These are phyloP conservation scores for Monosporozyma servazzii DNA, from an alignment of 805 yeast species.

Conservation along the genomic window DNA sequence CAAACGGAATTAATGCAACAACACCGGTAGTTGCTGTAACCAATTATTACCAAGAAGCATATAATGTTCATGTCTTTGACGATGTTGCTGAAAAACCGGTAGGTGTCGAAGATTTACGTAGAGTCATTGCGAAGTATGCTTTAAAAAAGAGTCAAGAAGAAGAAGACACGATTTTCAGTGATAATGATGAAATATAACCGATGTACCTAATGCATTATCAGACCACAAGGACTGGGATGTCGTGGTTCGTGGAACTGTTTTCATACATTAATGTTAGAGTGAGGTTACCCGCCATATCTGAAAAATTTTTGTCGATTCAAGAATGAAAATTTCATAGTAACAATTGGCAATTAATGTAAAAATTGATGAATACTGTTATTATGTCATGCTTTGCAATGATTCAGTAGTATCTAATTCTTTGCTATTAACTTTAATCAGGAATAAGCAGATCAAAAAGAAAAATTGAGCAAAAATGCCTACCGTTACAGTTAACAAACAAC, in stretches of 20 bases:
- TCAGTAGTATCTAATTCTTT: not conserved
- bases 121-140: slow-evolving; percentile 24
- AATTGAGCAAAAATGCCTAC: slow-evolving; percentile 70
- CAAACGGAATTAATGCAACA: slow-evolving; percentile 64
- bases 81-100: slow-evolving; percentile 70
- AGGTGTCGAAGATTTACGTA: slow-evolving; percentile 17
- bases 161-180: slow-evolving; percentile 28
- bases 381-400: not conserved
- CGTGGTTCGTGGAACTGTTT: not conserved
- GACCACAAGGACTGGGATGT: not conserved
- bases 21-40: slow-evolving; percentile 76
- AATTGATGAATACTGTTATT: not conserved
- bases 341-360: not conserved
- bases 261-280: too few relatives aligned
- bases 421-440: not conserved
- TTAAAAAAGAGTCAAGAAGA: slow-evolving; percentile 25
- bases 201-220: too few relatives aligned
- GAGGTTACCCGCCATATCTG: not conserved
- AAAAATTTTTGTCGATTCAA: not conserved
- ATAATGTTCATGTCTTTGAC: slow-evolving; percentile 44
- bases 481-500: slow-evolving; percentile 88
- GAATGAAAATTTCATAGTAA: not conserved
- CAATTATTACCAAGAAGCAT: slow-evolving; percentile 60
- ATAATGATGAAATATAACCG: slow-evolving; percentile 6
- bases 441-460: not conserved